Evolutionary conservation across 805 yeast genomes (phyloP), one percentile per base, ranked within the genome.

Genomic region (Grigorovia humatica): DNA sequence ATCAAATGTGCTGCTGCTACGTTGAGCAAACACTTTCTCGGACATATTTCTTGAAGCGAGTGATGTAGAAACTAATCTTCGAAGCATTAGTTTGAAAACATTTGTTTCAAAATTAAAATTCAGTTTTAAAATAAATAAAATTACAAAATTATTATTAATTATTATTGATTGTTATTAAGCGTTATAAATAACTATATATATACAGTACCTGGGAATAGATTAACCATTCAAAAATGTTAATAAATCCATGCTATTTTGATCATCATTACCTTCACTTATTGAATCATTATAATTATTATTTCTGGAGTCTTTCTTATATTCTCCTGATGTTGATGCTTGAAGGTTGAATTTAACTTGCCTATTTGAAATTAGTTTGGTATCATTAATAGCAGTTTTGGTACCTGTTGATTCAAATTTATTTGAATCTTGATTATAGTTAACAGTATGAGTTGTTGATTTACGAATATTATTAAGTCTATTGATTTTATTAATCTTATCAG

Each of bases 221-320:
- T 38, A 38, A 38, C 42, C 65, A 38, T 65, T 59, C 35, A 64
- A 56, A 53, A 64, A 64, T 51, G 62, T 59, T 47, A 64, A 51
- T 43, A 64, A 49, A 50, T 59, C 65, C 52, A 63, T 54, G 17
- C 42, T n/a, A 38, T 23, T 19, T 23, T 23, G 15, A 17, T 40
- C 19, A 9, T 35, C 29, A 35, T 17, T 20, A 38, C 43, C 32
- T 29, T 27, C 48, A 19, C 20, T 32, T 45, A 12, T 9, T 32
- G 38, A 5, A 32, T 38, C 18, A 3, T n/a, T 38, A 38, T n/a
- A 3, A 38, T 13, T 9, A 32, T 32, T 32, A 32, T 32, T 9
- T 32, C 15, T 32, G 4, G 15, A 32, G 8, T 13, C 15, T 9
- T 32, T 32, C 2, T 32, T 32, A 11, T 9, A 5, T 32, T 32